These are phyloP conservation scores for Monosporascus sp. DNA, from an alignment of 2,329 filamentous ascomycete species.

Conservation along the genomic window DNA sequence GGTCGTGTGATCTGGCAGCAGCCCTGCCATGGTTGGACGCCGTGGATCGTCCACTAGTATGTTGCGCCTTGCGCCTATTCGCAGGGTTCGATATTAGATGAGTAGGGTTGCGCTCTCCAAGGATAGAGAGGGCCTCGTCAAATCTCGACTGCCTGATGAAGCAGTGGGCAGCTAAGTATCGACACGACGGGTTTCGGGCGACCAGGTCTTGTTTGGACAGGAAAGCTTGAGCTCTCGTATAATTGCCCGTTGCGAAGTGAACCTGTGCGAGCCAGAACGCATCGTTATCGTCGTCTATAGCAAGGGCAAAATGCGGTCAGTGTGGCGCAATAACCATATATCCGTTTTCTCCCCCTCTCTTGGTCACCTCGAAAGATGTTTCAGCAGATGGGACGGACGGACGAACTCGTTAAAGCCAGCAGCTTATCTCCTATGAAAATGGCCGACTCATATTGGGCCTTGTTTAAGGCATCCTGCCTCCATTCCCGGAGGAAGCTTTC, in stretches of 20 bases:
- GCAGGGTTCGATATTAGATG: slow-evolving; percentile 68
- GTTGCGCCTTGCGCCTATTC: slow-evolving; percentile 67
- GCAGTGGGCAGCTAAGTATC: slow-evolving; percentile 90
- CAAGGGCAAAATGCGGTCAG: background rate
- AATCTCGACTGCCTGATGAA: slow-evolving; percentile 88
- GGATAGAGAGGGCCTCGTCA: slow-evolving; percentile 78
- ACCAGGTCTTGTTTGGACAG: slow-evolving; percentile 81
- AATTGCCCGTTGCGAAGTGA: slow-evolving; percentile 93
- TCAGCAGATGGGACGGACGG: slow-evolving; percentile 4
- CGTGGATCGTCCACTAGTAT: slow-evolving; percentile 35
- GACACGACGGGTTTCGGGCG: slow-evolving; percentile 75
- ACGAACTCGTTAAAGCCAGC: slow-evolving; percentile 82
- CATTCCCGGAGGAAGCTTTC: slow-evolving; percentile 90
- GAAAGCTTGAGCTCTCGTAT: slow-evolving; percentile 83
- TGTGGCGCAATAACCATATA: slow-evolving; percentile 5
- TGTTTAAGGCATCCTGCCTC: slow-evolving; percentile 92
- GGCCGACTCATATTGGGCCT: slow-evolving; percentile 92
- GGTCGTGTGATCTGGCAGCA: slow-evolving; percentile 16
- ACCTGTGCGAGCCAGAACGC: slow-evolving; percentile 98
- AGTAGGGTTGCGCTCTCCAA: slow-evolving; percentile 91
- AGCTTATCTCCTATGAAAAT: slow-evolving; percentile 98
- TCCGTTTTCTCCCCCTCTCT: too few relatives aligned
- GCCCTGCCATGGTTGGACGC: slow-evolving; percentile 15
- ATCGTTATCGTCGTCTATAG: slow-evolving; percentile 80
- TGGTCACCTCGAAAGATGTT: background rate